Conservation (phyloP, 345 rosid genomes). For the Salix brachista region DNA sequence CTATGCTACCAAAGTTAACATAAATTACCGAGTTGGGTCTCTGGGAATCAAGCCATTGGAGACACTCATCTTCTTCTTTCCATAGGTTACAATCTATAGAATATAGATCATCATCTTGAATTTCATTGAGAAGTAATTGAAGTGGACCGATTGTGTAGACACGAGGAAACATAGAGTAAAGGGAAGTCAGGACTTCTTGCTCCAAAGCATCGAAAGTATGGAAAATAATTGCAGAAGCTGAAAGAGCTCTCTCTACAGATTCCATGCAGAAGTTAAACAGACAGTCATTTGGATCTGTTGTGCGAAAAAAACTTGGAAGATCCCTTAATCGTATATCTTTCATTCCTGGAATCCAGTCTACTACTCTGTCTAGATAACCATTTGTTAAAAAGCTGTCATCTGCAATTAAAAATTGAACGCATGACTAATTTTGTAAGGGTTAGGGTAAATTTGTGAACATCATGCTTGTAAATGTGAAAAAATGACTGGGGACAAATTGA, state of each 20-base stretch:
- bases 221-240: neutral
- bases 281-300: neutral
- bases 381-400: neutral
- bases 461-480: neutral
- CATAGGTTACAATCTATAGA: neutral
- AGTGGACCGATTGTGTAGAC: conserved; percentile 7
- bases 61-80: conserved; percentile 1
- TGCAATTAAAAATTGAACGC: neutral
- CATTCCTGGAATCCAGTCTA: conserved; percentile 7
- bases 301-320: neutral
- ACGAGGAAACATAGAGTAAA: neutral
- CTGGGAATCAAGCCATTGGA: neutral
- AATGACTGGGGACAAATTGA: too few relatives aligned
- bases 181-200: neutral
- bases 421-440: too few relatives aligned
- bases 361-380: neutral
- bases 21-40: neutral
- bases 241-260: neutral
- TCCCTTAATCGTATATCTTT: neutral
- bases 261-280: neutral
- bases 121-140: neutral
- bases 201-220: conserved; percentile 12
- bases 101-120: neutral
- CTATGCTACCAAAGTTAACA: neutral
- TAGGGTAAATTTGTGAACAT: too few relatives aligned